Base-by-base conservation (phyloP, 106 monocot genomes). In the Dioscorea dumetorum region DNA sequence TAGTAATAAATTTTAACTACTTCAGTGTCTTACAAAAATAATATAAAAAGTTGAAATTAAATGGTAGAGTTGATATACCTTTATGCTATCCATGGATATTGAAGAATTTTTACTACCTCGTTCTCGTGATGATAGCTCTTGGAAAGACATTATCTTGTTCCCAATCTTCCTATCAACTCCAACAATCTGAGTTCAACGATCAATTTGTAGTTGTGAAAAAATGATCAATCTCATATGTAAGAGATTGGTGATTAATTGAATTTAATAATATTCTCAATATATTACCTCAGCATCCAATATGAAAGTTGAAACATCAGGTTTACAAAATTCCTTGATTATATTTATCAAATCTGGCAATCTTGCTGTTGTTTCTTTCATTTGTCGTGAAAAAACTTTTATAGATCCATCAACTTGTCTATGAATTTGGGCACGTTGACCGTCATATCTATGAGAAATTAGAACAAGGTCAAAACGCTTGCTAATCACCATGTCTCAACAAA, bases 351-450 rank as follows among this genome's bases (percentile, higher is more conserved):
- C 95, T 50, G 95, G 95, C 61, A 86, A 91, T 60, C 86, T 83
- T 34, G 82, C 70, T 3, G 95, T 91, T 51, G 83, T 73, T 58
- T 97, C 95, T 64, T 86, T 82, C 91, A 88, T 80, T 67, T 86
- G 80, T 28, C 95, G 80, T 51, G 95, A 97, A 81, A 91, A 97
- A 23, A 91, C 74, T n/a, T 73, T 73, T 70, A 97, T 70, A 60
- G 88, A 86, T 62, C 91, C 95, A 82, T 91, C 86, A 35, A 48
- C 9, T 71, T 80, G 50, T 78, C 58, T 86, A 73, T 97, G 95
- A 87, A 97, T 97, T 78, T 97, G 95, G 59, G 95, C 95, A 67
- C 95, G 85, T 72, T 97, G 95, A 69, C 95, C 95, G 87, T 97
- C 95, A 86, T 97, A 97, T 82, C 95, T 91, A 63, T 33, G 76